Conservation (phyloP, 169 alveolate genomes). For the Plasmodium fragile region DNA sequence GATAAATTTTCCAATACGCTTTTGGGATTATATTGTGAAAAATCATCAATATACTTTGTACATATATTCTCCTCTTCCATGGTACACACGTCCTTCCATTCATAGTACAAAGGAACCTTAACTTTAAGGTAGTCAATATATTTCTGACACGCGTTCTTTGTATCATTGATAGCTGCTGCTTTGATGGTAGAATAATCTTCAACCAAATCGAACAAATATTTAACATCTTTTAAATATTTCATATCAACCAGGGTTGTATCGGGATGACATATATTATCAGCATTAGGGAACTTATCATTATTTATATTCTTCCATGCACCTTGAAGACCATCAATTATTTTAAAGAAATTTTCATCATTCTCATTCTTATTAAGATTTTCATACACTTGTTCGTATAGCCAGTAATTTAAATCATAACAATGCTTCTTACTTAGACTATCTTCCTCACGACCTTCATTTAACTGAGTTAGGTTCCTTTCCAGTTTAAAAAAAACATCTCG, state of each 20-base stretch:
- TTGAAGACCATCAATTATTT: conserved; percentile 6
- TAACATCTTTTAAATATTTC: conserved; percentile 43
- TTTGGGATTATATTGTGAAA: conserved; percentile 17
- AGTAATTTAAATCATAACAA: conserved; percentile 47
- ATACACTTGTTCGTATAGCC: conserved; percentile 46
- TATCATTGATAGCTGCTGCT: conserved; percentile 21
- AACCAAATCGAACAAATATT: conserved; percentile 21
- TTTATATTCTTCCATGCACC: conserved; percentile 13
- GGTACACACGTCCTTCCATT: conserved; percentile 12
- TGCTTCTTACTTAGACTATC: conserved; percentile 17
- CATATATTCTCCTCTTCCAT: conserved; percentile 39
- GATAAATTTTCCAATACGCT: conserved; percentile 25
- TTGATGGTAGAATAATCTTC: conserved; percentile 34
- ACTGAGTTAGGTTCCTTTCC: background rate
- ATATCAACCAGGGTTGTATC: conserved; percentile 23
- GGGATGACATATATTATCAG: conserved; percentile 26
- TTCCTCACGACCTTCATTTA: conserved; percentile 16
- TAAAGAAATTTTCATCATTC: conserved; percentile 12
- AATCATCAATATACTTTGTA: conserved; percentile 16
- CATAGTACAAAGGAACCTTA: conserved; percentile 25
- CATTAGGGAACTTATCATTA: background rate
- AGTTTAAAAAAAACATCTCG: conserved; percentile 43
- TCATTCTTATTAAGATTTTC: conserved; percentile 4
- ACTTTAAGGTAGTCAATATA: conserved; percentile 9
- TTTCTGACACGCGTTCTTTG: conserved; percentile 22